Percentiles rank a stretch among this genome's conserved stretches.
Conservation (phyloP, 2,329 filamentous ascomycete species). For the Aureobasidium sp. region DNA sequence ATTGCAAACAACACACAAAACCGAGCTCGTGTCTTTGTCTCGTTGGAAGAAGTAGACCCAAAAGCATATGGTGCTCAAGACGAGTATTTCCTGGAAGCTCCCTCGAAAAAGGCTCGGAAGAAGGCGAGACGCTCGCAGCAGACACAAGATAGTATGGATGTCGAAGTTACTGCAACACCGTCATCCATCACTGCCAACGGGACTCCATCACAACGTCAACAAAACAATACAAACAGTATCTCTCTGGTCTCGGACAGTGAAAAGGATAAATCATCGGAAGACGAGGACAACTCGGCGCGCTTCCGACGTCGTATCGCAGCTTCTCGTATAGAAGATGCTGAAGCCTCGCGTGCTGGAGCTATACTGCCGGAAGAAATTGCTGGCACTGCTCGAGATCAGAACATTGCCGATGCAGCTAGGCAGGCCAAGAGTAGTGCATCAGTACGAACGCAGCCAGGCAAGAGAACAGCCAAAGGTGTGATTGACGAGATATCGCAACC, state of each 20-base stretch:
- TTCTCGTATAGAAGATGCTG: constrained; percentile 33
- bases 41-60: constrained; percentile 74
- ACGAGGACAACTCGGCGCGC: constrained; percentile 25
- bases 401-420: constrained; percentile 16
- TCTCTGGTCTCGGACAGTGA: constrained; percentile 10
- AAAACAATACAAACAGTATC: constrained; percentile 19
- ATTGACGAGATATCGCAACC: constrained; percentile 21
- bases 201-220: constrained; percentile 1
- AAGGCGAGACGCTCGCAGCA: constrained; percentile 22
- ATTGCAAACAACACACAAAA: constrained; percentile 39
- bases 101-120: constrained; percentile 15
- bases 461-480: constrained; percentile 22
- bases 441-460: constrained; percentile 19
- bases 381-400: constrained; percentile 20
- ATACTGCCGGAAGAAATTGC: constrained; percentile 25
- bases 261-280: constrained; percentile 19
- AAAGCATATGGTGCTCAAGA: constrained; percentile 81
- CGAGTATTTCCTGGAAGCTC: constrained; percentile 74
- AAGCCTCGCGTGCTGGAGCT: constrained; percentile 19
- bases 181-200: background rate
- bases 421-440: constrained; percentile 16
- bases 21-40: constrained; percentile 69
- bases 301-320: constrained; percentile 34
- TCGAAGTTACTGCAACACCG: constrained; percentile 18
- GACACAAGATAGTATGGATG: constrained; percentile 12